A percentile compares a stretch with the other conserved stretches of the same genome.
Evolutionary conservation across 225 moss, liverwort and hornwort species (phyloP).

Genomic region (Antitrichia curtipendula): DNA sequence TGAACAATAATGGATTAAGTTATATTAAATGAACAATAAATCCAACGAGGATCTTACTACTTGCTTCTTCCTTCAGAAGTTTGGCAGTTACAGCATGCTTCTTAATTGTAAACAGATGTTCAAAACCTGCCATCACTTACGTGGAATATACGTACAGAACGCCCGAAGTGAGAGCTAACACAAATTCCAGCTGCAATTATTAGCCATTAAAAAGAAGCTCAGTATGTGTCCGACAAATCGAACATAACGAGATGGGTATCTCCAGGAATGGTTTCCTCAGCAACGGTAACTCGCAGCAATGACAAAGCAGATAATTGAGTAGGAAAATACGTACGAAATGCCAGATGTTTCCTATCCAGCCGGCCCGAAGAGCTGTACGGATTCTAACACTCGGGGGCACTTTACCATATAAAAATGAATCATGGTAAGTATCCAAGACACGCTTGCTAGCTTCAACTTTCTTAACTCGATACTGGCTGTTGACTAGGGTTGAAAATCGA

Average conservation of each 20-base stretch:
- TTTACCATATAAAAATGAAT: conserved; percentile 36
- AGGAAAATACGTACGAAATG: conserved; percentile 28
- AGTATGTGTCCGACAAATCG: not conserved
- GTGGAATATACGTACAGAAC: conserved; percentile 42
- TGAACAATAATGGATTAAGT: not conserved
- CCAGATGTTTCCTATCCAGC: conserved; percentile 33
- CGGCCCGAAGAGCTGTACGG: conserved; percentile 25
- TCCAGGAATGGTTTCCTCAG: not conserved
- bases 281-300: not conserved
- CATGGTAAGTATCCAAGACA: conserved; percentile 32
- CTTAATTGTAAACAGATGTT: not conserved
- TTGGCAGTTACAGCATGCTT: not conserved
- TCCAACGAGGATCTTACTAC: not conserved
- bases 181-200: conserved; percentile 27
- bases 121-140: conserved; percentile 12
- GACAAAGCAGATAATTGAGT: not conserved
- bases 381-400: conserved; percentile 23
- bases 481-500: not conserved
- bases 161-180: conserved; percentile 26
- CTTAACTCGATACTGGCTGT: conserved; percentile 29
- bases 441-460: conserved; percentile 16
- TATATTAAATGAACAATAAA: not conserved
- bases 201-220: not conserved
- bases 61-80: not conserved
- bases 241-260: not conserved